Percentiles rank a stretch among this genome's conserved stretches.
These are phyloP conservation scores for Vairimorpha ceranae DNA, from an alignment of 371 early-diverging fungal genomes.

Conservation along the genomic window DNA sequence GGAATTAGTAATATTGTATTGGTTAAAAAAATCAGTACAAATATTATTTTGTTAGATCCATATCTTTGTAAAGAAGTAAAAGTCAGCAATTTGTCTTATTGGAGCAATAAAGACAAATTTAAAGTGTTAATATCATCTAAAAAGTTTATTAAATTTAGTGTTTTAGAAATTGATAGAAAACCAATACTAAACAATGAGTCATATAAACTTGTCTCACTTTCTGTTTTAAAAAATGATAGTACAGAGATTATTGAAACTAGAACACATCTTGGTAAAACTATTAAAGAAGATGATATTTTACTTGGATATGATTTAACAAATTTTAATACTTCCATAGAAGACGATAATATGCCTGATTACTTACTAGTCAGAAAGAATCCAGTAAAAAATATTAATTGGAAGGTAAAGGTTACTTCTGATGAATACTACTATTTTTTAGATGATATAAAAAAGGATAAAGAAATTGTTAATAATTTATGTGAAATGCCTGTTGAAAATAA, in stretches of 20 bases:
- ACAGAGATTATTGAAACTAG: constrained; percentile 19
- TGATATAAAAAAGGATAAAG: constrained; percentile 49
- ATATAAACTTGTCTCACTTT: constrained; percentile 26
- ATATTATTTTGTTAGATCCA: constrained; percentile 48
- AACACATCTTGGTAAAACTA: constrained; percentile 29
- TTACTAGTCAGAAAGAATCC: constrained; percentile 44
- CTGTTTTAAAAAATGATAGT: constrained; percentile 1
- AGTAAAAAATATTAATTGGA: constrained; percentile 23
- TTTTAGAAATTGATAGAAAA: constrained; percentile 34
- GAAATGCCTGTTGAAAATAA: constrained; percentile 3
- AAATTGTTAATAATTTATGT: constrained; percentile 42
- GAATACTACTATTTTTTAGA: constrained; percentile 53
- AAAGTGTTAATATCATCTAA: constrained; percentile 38
- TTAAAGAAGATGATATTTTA: constrained; percentile 51
- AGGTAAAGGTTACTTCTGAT: background rate
- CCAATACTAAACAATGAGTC: background rate
- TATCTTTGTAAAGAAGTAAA: constrained; percentile 26
- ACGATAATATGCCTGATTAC: constrained; percentile 4
- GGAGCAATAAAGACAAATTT: constrained; percentile 42
- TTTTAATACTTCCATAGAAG: constrained; percentile 15
- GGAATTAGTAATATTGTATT: constrained; percentile 37
- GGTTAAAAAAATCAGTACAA: constrained; percentile 48
- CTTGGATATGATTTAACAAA: constrained; percentile 45
- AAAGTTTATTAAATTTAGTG: constrained; percentile 41
- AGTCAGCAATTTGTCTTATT: constrained; percentile 43